Percentiles rank a stretch among this genome's conserved stretches.
These are phyloP conservation scores for Oleoguttula mirabilis DNA, from an alignment of 495 filamentous ascomycete species.

Conservation along the genomic window DNA sequence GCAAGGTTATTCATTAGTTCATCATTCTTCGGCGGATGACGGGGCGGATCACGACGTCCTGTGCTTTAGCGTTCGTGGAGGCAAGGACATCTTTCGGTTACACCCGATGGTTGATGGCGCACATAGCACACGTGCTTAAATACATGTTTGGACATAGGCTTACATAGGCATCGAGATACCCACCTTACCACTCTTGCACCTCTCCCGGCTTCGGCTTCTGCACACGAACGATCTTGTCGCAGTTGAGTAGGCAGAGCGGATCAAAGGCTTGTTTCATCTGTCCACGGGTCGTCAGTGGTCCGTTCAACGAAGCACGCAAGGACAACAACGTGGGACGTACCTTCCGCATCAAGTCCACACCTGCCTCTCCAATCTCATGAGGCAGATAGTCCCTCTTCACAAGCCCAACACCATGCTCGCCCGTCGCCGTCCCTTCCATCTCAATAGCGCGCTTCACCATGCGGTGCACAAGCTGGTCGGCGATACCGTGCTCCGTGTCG, in stretches of 20 bases:
- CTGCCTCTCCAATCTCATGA: constrained; percentile 57
- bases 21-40: no score
- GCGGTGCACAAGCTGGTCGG: constrained; percentile 60
- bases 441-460: constrained; percentile 78
- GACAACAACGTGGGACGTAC: no score
- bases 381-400: constrained; percentile 71
- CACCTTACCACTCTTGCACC: constrained; percentile 31
- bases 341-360: constrained; percentile 72
- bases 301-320: no score
- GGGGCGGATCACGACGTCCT: no score
- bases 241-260: constrained; percentile 65
- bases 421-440: constrained; percentile 74
- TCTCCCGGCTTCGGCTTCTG: constrained; percentile 28
- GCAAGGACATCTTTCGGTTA: no score
- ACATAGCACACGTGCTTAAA: no score
- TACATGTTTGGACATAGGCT: no score
- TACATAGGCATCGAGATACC: no score
- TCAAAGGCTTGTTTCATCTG: constrained; percentile 64
- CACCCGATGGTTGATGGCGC: no score
- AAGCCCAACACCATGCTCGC: constrained; percentile 71
- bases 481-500: constrained; percentile 47
- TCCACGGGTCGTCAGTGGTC: constrained; percentile 4
- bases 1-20: no score
- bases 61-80: no score
- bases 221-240: constrained; percentile 62